Base-by-base conservation (phyloP, 495 filamentous ascomycete genomes). In the Talaromyces adpressus region DNA sequence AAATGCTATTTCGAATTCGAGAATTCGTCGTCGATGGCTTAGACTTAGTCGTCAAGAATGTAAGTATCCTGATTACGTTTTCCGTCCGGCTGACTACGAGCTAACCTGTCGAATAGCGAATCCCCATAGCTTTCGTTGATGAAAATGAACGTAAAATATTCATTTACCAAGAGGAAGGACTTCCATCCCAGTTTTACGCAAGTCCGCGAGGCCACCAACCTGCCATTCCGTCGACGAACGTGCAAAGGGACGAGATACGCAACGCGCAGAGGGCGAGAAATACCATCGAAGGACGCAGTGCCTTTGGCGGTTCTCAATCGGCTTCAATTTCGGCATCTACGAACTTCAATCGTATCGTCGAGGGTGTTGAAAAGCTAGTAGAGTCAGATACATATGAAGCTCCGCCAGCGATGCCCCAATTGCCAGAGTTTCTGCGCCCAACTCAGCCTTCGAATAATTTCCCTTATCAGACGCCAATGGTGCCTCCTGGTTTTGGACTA, bases 1-100 rank as follows among this genome's bases (percentile, higher is more conserved):
- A 93, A 72, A 89, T 88, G 86, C 78, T 89, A 14, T 85, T 85
- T 59, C 81, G 90, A 49, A 81, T 91, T 60, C 80, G 81, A 30
- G 87, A 87, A 65, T 79, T 92, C 27, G 76, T 93, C 6, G 79
- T 85, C 22, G 88, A 88, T 73, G 89, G 84, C 18, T 71, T 89
- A 30, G 74, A 80, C 61, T 72, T 90, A 14, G 81, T 84, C 30
- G 72, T 80, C 39, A 77, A 81, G 67, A 82, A 84, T 63, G 82
- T 84, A 73, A 39, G 73, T 64, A 20, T 64, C 12, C 6, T 36
- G 4, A 20, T 6, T 30, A 57, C 39, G 52, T 63, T 53, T 23
- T n/a, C 25, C 51, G 12, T 57, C 11, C 23, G 18, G 20, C 41
- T 54, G 11, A 56, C 20, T 23, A 16, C 16, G 3, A 6, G 9